Conservation (phyloP, 192 early-diverging fungal species). For the Rhizoclosmatium globosum region DNA sequence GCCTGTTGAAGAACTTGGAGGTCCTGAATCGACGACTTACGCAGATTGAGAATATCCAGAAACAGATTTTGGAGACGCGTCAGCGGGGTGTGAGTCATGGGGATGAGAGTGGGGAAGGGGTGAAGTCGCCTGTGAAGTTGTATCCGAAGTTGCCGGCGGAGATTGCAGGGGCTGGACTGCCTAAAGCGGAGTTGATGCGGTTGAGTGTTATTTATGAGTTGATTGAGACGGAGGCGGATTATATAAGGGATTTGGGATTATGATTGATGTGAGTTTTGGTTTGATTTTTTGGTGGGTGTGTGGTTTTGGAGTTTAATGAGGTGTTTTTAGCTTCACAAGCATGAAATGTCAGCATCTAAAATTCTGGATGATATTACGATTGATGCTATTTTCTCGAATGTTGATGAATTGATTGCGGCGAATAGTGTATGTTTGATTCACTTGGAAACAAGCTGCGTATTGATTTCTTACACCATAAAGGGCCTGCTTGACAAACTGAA, state of each 20-base stretch:
- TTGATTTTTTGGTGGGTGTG: background rate
- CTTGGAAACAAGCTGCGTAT: background rate
- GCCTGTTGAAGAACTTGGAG: background rate
- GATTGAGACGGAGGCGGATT: constrained; percentile 68
- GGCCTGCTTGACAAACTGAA: constrained; percentile 48
- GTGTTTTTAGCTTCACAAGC: constrained; percentile 50
- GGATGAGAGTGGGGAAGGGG: background rate
- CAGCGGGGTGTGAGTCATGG: background rate
- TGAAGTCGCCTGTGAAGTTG: constrained; percentile 36
- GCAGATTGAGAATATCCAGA: background rate
- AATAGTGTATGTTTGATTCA: constrained; percentile 50
- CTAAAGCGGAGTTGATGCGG: constrained; percentile 63
- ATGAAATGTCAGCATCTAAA: constrained; percentile 47
- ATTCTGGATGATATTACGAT: constrained; percentile 58
- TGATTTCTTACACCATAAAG: constrained; percentile 29
- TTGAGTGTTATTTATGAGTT: constrained; percentile 65
- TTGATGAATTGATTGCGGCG: constrained; percentile 54
- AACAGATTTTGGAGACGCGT: background rate
- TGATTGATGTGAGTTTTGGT: constrained; percentile 55
- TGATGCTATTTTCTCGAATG: constrained; percentile 56
- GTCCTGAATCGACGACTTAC: background rate
- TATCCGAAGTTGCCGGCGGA: constrained; percentile 61
- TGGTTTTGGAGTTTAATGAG: background rate
- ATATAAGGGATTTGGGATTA: constrained; percentile 59
- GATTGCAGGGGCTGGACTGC: constrained; percentile 48